phyloP scores from a whole-genome alignment of 75 land plant genomes.

The Sequoiadendron giganteum region DNA sequence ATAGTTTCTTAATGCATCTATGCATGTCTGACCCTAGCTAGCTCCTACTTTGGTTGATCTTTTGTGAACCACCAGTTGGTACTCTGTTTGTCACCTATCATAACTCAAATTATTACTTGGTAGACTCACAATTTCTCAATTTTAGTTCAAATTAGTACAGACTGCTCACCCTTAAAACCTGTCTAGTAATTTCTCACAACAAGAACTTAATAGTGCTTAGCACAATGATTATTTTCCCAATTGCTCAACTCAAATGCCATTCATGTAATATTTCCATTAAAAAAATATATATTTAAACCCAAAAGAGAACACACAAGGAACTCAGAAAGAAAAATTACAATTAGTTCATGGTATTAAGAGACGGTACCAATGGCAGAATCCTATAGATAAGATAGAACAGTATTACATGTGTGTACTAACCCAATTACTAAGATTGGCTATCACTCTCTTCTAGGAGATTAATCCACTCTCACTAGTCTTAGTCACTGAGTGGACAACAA shows the following conservation, averaged over 20 bases:
- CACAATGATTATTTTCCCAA: not conserved
- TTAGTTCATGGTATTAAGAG: no score
- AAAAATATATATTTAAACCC: not conserved
- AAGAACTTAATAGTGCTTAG: not conserved
- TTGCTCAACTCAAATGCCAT: not conserved
- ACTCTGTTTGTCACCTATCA: not conserved
- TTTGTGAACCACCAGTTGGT: not conserved
- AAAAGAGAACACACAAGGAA: no score
- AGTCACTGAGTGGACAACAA: no score
- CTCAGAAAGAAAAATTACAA: no score
- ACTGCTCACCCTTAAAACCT: not conserved
- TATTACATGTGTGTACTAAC: no score
- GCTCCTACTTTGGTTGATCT: not conserved
- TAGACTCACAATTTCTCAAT: not conserved
- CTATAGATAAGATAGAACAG: no score
- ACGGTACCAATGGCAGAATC: no score
- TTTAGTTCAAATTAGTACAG: not conserved
- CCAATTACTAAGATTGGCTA: no score
- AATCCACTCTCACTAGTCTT: no score
- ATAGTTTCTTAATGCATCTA: not conserved
- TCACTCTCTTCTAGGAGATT: no score
- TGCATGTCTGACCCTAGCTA: not conserved
- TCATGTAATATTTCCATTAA: not conserved
- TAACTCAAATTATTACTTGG: not conserved
- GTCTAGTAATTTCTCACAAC: not conserved